Percentiles rank a stretch among this genome's conserved stretches.
phyloP scores from a whole-genome alignment of 2,329 filamentous ascomycete species.

The Talaromyces verruculosus region DNA sequence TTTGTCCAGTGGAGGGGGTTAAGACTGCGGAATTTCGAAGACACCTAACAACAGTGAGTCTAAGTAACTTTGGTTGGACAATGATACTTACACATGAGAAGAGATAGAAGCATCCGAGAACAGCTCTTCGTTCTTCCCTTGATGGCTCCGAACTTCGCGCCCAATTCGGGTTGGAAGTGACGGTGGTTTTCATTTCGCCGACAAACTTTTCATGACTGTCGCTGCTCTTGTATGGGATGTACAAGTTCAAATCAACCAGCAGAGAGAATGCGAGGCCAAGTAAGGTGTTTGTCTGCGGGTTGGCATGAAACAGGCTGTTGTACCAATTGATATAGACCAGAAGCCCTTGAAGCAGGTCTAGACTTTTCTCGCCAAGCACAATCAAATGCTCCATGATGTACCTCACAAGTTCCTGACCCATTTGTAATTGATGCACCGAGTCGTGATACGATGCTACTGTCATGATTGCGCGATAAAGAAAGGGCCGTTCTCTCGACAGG shows the following conservation, averaged over 20 bases:
- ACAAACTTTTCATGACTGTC: constrained; percentile 9
- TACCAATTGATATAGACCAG: constrained; percentile 16
- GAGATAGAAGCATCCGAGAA: constrained; percentile 18
- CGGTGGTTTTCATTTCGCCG: constrained; percentile 16
- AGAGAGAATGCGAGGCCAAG: constrained; percentile 13
- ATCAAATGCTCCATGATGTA: constrained; percentile 16
- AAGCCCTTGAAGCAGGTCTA: constrained; percentile 14
- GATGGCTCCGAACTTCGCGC: constrained; percentile 14
- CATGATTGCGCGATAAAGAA: constrained; percentile 18
- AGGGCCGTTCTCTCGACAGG: constrained; percentile 5
- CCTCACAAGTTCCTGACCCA: constrained; percentile 11
- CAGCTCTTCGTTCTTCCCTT: constrained; percentile 17
- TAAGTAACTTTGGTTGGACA: background rate
- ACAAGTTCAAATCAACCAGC: constrained; percentile 14
- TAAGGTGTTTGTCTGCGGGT: constrained; percentile 8
- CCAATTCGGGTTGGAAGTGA: constrained; percentile 18
- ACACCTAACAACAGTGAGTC: constrained; percentile 13
- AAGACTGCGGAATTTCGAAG: constrained; percentile 10
- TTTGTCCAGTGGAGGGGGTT: constrained; percentile 15
- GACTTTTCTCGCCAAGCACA: constrained; percentile 10
- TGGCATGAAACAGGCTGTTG: constrained; percentile 13
- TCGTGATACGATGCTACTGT: constrained; percentile 16
- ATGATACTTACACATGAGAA: constrained; percentile 10
- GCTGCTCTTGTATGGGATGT: constrained; percentile 15
- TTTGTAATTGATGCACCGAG: constrained; percentile 13